phyloP scores from a whole-genome alignment of 1,284 basidiomycete species.

The Mycosarcoma maydis region DNA sequence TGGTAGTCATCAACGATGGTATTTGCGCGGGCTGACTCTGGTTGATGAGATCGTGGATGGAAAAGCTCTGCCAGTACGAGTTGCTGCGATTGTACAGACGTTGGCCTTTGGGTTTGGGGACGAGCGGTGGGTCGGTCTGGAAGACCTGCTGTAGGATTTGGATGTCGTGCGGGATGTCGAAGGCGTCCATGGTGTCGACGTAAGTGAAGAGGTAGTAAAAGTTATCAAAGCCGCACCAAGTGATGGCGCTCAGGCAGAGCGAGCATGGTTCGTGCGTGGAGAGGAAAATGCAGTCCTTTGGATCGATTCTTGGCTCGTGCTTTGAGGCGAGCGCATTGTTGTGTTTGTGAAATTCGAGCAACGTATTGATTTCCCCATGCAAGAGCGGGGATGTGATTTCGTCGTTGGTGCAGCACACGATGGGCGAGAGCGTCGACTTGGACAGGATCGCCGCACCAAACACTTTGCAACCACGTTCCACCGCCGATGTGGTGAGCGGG shows the following conservation, averaged over 20 bases:
- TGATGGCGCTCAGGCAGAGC: constrained; percentile 26
- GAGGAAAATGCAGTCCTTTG: constrained; percentile 17
- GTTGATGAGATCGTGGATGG: constrained; percentile 8
- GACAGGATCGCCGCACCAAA: constrained; percentile 32
- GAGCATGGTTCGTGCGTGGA: constrained; percentile 31
- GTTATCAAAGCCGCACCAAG: constrained; percentile 30
- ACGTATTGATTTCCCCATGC: constrained; percentile 19
- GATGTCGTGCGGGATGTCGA: constrained; percentile 28
- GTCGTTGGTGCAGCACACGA: constrained; percentile 20
- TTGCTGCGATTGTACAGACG: constrained; percentile 20
- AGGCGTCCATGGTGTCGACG: constrained; percentile 8
- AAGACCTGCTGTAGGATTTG: constrained; percentile 22
- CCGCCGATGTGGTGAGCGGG: constrained; percentile 16
- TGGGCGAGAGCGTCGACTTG: constrained; percentile 9
- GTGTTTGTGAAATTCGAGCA: constrained; percentile 10
- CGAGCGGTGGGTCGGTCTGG: neutral
- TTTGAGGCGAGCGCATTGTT: neutral
- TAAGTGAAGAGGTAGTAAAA: constrained; percentile 35
- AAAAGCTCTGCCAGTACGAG: constrained; percentile 6
- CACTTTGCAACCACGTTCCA: constrained; percentile 20
- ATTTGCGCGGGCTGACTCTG: neutral
- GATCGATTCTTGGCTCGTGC: neutral
- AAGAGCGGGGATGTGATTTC: constrained; percentile 25
- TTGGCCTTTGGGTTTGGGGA: neutral
- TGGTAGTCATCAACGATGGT: neutral